These are phyloP conservation scores for Pythium rhizo-oryzae DNA, from an alignment of 352 stramenopile species.

Conservation along the genomic window DNA sequence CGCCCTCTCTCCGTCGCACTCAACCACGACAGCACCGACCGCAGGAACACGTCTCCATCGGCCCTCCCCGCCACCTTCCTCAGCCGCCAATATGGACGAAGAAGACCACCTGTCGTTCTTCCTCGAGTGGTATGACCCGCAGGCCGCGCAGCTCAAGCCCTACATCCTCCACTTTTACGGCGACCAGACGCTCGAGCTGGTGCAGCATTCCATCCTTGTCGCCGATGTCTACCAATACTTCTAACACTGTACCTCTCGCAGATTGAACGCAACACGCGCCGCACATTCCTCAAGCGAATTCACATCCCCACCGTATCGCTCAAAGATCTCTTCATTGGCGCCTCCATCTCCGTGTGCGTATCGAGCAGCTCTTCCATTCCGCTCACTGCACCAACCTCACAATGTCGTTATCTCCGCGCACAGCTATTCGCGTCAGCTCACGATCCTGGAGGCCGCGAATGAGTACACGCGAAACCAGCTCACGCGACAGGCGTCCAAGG, in stretches of 20 bases:
- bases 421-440: slow-evolving; percentile 79
- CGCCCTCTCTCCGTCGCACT: too few relatives aligned
- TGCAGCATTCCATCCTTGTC: slow-evolving; percentile 24
- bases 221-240: neutral
- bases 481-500: slow-evolving; percentile 38
- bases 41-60: neutral
- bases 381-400: too few relatives aligned
- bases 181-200: slow-evolving; percentile 74
- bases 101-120: slow-evolving; percentile 75
- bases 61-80: too few relatives aligned
- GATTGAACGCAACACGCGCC: slow-evolving; percentile 63
- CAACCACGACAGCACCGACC: neutral
- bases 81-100: slow-evolving; percentile 38
- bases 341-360: slow-evolving; percentile 66
- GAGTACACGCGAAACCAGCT: slow-evolving; percentile 55
- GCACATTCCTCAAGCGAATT: slow-evolving; percentile 81
- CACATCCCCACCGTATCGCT: slow-evolving; percentile 65
- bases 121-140: slow-evolving; percentile 77
- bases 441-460: slow-evolving; percentile 68
- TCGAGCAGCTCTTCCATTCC: too few relatives aligned
- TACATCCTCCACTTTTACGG: slow-evolving; percentile 79
- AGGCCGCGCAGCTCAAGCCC: slow-evolving; percentile 65
- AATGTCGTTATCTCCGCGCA: neutral
- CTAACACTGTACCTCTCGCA: slow-evolving; percentile 15
- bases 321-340: slow-evolving; percentile 69